These are phyloP conservation scores for Termitomyces eurrhizus DNA, from an alignment of 768 basidiomycete genomes.

Conservation along the genomic window DNA sequence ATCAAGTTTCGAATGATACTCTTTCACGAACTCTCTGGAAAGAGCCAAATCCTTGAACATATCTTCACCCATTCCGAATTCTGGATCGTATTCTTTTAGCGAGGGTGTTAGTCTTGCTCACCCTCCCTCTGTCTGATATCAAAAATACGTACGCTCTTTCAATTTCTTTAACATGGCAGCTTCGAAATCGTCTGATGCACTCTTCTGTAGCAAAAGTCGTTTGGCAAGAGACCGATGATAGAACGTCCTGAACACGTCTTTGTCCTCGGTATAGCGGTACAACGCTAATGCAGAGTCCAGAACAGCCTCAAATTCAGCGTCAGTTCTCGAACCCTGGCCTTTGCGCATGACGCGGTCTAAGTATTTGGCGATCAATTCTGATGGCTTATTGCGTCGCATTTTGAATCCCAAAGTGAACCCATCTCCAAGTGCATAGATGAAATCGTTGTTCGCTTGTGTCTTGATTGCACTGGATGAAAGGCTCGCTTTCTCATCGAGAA, in stretches of 20 bases:
- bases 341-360: slow-evolving; percentile 84
- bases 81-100: slow-evolving; percentile 82
- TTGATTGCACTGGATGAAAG: slow-evolving; percentile 27
- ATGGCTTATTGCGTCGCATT: slow-evolving; percentile 74
- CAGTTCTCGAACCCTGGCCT: slow-evolving; percentile 70
- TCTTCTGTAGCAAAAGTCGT: slow-evolving; percentile 76
- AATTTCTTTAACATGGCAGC: slow-evolving; percentile 79
- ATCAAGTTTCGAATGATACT: slow-evolving; percentile 50
- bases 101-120: not conserved
- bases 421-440: slow-evolving; percentile 64
- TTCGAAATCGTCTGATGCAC: slow-evolving; percentile 87
- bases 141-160: slow-evolving; percentile 54
- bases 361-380: slow-evolving; percentile 91
- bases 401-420: slow-evolving; percentile 76
- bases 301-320: slow-evolving; percentile 56
- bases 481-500: slow-evolving; percentile 37
- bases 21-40: slow-evolving; percentile 68
- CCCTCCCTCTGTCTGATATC: not conserved
- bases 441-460: slow-evolving; percentile 47
- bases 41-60: slow-evolving; percentile 92
- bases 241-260: slow-evolving; percentile 91
- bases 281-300: slow-evolving; percentile 68
- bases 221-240: slow-evolving; percentile 89
- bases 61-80: slow-evolving; percentile 89
- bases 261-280: slow-evolving; percentile 87